phyloP scores from a whole-genome alignment of 495 filamentous ascomycete species.

The Letharia lupina region DNA sequence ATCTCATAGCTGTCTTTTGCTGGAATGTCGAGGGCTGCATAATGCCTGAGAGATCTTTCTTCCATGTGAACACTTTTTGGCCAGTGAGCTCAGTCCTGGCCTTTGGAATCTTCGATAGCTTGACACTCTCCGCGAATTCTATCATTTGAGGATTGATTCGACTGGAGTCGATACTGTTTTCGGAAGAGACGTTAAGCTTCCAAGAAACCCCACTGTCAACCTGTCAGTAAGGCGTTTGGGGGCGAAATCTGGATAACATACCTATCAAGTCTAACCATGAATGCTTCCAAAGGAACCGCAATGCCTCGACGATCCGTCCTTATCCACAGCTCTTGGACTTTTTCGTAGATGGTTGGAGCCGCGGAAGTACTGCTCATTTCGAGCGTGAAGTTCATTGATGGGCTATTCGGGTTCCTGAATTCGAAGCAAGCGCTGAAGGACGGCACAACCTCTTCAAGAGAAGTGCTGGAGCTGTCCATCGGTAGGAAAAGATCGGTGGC shows the following conservation, averaged over 20 bases:
- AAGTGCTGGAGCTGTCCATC: slow-evolving; percentile 32
- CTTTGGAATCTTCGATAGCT: slow-evolving; percentile 2
- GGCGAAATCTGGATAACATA: not conserved
- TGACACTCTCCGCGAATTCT: slow-evolving; percentile 22
- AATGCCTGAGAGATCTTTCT: not conserved
- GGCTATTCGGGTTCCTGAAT: slow-evolving; percentile 30
- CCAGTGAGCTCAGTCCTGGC: slow-evolving; percentile 7
- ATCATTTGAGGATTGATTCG: slow-evolving; percentile 25
- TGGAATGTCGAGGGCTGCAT: slow-evolving; percentile 32
- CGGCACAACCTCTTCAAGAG: slow-evolving; percentile 27
- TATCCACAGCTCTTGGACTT: slow-evolving; percentile 20
- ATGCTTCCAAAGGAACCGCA: slow-evolving; percentile 16
- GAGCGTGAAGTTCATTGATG: slow-evolving; percentile 33
- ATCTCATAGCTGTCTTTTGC: slow-evolving; percentile 44
- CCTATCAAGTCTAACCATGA: slow-evolving; percentile 16
- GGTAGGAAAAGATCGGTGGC: slow-evolving; percentile 39
- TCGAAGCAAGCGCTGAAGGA: slow-evolving; percentile 38
- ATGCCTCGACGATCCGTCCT: slow-evolving; percentile 13
- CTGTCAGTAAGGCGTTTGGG: slow-evolving; percentile 8
- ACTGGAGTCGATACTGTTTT: slow-evolving; percentile 27
- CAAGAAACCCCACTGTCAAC: slow-evolving; percentile 30
- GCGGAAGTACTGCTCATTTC: slow-evolving; percentile 4
- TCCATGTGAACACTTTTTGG: slow-evolving; percentile 16
- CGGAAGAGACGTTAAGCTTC: slow-evolving; percentile 32
- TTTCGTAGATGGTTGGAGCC: slow-evolving; percentile 16